Conservation (phyloP, 768 basidiomycete genomes). For the Trametes meyenii region DNA sequence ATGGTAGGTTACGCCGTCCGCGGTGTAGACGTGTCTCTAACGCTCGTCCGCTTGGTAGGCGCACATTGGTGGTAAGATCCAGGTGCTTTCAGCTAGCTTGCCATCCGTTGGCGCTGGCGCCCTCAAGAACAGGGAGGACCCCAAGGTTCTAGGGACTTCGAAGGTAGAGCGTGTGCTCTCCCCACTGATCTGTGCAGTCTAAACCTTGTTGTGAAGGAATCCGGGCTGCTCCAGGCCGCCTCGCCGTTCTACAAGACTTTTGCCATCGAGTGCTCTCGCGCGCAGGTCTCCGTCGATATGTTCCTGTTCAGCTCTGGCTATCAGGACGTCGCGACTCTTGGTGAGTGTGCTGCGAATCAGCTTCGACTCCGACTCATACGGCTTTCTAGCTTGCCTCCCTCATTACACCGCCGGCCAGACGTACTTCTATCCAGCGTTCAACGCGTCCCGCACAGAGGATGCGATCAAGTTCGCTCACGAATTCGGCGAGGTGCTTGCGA, state of each 20-base stretch:
- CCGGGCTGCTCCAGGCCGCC: conserved; percentile 88
- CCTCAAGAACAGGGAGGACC: conserved; percentile 95
- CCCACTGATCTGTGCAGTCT: not conserved
- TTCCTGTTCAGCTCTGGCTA: conserved; percentile 95
- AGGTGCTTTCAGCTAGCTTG: conserved; percentile 82
- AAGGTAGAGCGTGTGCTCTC: conserved; percentile 54
- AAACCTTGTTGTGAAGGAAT: conserved; percentile 61
- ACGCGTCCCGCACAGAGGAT: conserved; percentile 90
- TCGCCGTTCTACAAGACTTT: conserved; percentile 98
- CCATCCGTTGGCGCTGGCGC: conserved; percentile 89
- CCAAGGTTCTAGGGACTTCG: conserved; percentile 91
- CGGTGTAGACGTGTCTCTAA: not conserved
- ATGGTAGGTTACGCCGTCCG: conserved; percentile 55
- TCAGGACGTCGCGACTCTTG: conserved; percentile 93
- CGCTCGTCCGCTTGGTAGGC: conserved; percentile 47
- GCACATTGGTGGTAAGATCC: conserved; percentile 92
- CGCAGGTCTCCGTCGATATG: conserved; percentile 98
- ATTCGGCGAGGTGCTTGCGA: conserved; percentile 89
- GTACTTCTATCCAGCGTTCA: conserved; percentile 98
- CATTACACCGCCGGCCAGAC: conserved; percentile 98
- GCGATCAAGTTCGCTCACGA: conserved; percentile 98
- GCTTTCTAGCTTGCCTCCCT: conserved; percentile 78
- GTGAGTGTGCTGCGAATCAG: conserved; percentile 43
- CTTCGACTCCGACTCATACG: not conserved
- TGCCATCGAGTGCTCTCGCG: conserved; percentile 96